Evolutionary conservation across 2,329 filamentous ascomycete species (phyloP), one percentile per base, ranked within the genome.

Genomic region (Diaporthe citrichinensis): DNA sequence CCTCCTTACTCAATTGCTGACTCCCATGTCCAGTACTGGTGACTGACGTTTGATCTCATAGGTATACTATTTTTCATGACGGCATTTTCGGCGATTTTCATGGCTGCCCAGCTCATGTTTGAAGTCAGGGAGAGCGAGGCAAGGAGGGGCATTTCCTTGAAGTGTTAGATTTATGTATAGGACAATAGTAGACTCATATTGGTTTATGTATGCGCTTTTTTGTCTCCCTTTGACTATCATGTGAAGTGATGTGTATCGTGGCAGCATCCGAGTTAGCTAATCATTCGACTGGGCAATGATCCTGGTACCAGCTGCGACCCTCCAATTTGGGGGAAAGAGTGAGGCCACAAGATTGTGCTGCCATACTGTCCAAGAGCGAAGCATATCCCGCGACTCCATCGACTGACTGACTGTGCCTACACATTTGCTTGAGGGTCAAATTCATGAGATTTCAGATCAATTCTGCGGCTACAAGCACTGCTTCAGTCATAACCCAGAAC

Each of bases 71-170:
- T 98, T 83, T 84, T 98, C 59, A 81, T 92, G 15, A 88, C 88
- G 3, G 94, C 95, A 4, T 96, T 92, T 80, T 85, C 84, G n/a
- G 92, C 91, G 58, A 84, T 98, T 12, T 99, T 98, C 82, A 92
- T 96, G 0, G 96, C 94, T 36, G 90, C 94, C 57, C 96, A 98
- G 86, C 87, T 98, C 81, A 99, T 99, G 97, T 98, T 98, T 86
- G 97, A 99, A 87, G 90, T 97, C 79, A 89, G 97, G 71, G 95
- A 98, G 86, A 88, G 90, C 57, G 97, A 99, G 87, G 91, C 92
- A 84, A 90, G 96, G 80, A 91, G 91, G 79, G 97, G 97, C 0
- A 93, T 98, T 75, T 89, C 91, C 79, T 83, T 98, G 84, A 98
- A 95, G 86, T 98, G 95, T 83, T 98, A 84, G 31, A 49, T 14